Base-by-base conservation (phyloP, 306 rosid species). In the apple (Malus domestica) region DNA sequence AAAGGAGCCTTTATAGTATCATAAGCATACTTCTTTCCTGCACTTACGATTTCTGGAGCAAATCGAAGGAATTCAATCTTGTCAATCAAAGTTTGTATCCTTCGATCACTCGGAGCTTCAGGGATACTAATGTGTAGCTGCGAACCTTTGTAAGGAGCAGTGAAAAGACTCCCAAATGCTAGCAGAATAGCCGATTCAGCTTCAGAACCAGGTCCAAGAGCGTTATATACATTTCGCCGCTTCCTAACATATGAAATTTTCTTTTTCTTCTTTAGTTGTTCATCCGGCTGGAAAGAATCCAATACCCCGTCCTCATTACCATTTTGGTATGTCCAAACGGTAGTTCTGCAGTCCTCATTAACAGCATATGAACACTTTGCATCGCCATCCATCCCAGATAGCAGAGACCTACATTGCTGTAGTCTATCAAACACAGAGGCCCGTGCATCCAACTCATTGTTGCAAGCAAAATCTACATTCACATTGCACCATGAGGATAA, bases 141-240 rank as follows among this genome's bases (percentile, higher is more conserved):
- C 0, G 95, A 90, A 75, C 89, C 89, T 85, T 83, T 94, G 78
- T 94, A 94, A 62, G 92, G 85, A 54, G 93, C 60, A 55, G 93
- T 86, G 80, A 94, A 94, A 84, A 94, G 96, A 87, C 96, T 92
- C 76, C 98, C 97, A 84, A 94, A 94, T 61, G 96, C 90, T 78
- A 94, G 83, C 72, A 92, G 76, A 40, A 90, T 85, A 64, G 96
- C 88, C 9, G 86, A 80, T 82, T 82, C 90, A 77, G 85, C 90
- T 80, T 82, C 75, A 42, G 98, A 90, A 80, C 88, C 86, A 10
- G 87, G 90, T 81, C 98, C 98, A 40, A 92, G 91, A 46, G 84
- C 76, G 86, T 81, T 86, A 61, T 81, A 87, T 45, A 89, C 86
- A 75, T 94, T 96, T 71, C 63, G 79, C 25, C 86, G 89, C 63